Evolutionary conservation across 1,139 yeast species (phyloP), one percentile per base, ranked within the genome.

Genomic region (Komagataea norvegica): DNA sequence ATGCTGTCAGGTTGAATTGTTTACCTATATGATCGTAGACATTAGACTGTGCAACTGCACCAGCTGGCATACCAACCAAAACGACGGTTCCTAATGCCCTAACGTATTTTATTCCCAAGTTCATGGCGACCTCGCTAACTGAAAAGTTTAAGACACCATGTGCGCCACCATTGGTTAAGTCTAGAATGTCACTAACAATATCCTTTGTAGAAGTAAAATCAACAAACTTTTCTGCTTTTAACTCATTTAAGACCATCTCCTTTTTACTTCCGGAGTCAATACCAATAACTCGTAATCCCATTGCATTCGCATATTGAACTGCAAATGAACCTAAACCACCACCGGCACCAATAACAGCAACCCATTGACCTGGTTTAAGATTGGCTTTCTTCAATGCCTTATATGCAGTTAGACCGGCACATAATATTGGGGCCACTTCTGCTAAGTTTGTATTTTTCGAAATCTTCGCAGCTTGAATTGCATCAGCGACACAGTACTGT

Each of bases 401-500:
- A 71, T 75, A 76, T 34, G 75, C 81, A 36, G 82, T 76, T 59
- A 76, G 69, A 62, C 82, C 82, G 32, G 82, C 82, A 69, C 82
- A 76, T 56, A 76, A 67, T 49, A 76, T 72, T 49, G 82, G 82
- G 30, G 81, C 71, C 43, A 70, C 71, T 43, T 66, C 57, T 32
- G 80, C 77, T 57, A 76, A 66, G 52, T 76, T 78, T 37, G 77
- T 66, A 41, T 74, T 75, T 46, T 59, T 48, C 34, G 81, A 77
- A 48, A 76, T 72, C 50, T 65, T 63, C 24, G 82, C 81, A 36
- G 81, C 81, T 51, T 76, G 82, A 31, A 74, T 68, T 19, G 79
- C 79, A 57, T 76, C 80, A 32, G 81, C 81, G 44, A 81, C 75
- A 35, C 79, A 79, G 51, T 74, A 76, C 56, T 76, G 74, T 59